Evolutionary conservation across 129 eudicot species (phyloP), one percentile per base, ranked within the genome.

Genomic region (Solidago caesia): DNA sequence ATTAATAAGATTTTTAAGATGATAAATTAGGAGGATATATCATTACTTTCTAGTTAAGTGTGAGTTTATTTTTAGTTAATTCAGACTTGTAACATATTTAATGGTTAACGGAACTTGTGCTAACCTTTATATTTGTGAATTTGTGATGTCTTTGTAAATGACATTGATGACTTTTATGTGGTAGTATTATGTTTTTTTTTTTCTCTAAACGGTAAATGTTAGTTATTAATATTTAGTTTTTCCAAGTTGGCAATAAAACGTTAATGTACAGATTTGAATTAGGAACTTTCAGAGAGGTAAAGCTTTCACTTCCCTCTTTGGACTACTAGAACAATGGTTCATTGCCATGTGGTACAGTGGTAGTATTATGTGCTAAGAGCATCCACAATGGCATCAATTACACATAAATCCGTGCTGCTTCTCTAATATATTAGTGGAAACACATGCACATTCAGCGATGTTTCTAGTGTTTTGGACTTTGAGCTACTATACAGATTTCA

Each of bases 371-470:
- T 21, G 21, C 21, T 21, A 21, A n/a, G n/a, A n/a, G n/a, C n/a
- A n/a, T n/a, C n/a, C n/a, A n/a, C n/a, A n/a, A n/a, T n/a, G n/a
- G n/a, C n/a, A n/a, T n/a, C n/a, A n/a, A n/a, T 21, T 60, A 41
- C 71, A 42, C 71, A 60, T 42, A 13, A 42, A 44, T 16, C 75
- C 75, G 68, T 70, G 82, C 72, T 59, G 59, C 81, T 60, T 2
- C n/a, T 2, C 6, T 66, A 14, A 14, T 67, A 27, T 60, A 77
- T 70, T 48, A 78, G 48, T 49, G 47, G 72, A 29, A 71, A 70
- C 82, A 78, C 77, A 78, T 78, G 82, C 71, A 65, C 9, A 8
- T 74, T 42, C 67, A 75, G 66, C n/a, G 43, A 43, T 70, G 81
- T 51, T 73, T 64, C 56, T 62, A 70, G 67, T 63, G 77, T 59